These are phyloP conservation scores for Heritiera fomes DNA, from an alignment of 345 rosid genomes.

Conservation along the genomic window DNA sequence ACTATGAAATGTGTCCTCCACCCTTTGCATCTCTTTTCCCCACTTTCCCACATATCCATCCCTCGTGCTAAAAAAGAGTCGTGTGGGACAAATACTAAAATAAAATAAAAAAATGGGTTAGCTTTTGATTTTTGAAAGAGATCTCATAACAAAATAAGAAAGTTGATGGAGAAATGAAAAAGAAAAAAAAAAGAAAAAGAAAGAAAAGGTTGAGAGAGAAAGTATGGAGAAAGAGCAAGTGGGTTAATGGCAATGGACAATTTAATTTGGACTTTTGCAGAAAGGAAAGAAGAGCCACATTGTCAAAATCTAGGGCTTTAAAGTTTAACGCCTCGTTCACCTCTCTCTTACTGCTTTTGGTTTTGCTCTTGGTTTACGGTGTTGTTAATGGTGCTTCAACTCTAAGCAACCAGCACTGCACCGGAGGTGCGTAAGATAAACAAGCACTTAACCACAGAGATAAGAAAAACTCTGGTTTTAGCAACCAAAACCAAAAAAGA, in stretches of 20 bases:
- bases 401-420: conserved; percentile 12
- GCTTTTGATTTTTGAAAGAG: not conserved
- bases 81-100: not conserved
- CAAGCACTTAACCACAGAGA: not conserved
- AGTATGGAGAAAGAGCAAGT: conserved; percentile 23
- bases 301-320: conserved; percentile 19
- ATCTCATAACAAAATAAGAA: not conserved
- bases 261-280: conserved; percentile 42
- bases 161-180: conserved; percentile 13
- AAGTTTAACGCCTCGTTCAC: conserved; percentile 10
- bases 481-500: not conserved
- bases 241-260: conserved; percentile 23
- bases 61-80: not conserved
- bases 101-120: not conserved
- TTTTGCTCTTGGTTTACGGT: not conserved
- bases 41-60: not conserved
- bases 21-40: not conserved
- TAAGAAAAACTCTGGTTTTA: not conserved
- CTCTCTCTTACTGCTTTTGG: not conserved
- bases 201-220: conserved; percentile 28
- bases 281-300: conserved; percentile 38
- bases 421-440: conserved; percentile 32
- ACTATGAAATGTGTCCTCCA: not conserved
- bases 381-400: conserved; percentile 7
- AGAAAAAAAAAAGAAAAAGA: not conserved